Conservation (phyloP, 169 alveolate genomes). For the Eimeria acervulina region DNA sequence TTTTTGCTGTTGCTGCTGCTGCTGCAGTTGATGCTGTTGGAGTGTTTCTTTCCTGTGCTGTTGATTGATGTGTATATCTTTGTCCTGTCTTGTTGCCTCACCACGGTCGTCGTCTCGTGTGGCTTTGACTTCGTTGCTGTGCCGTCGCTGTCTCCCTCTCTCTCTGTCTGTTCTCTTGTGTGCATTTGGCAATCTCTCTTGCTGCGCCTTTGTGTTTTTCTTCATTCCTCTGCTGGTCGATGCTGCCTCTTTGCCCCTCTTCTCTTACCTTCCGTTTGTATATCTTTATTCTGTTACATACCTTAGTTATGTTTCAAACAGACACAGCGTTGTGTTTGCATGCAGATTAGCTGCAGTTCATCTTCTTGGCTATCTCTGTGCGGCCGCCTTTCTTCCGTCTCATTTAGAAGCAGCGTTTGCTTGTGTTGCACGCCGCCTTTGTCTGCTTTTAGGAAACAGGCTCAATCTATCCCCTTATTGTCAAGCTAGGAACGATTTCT, state of each 20-base stretch:
- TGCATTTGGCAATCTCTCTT: not conserved
- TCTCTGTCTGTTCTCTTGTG: not conserved
- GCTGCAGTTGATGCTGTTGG: not conserved
- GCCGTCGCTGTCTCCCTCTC: not conserved
- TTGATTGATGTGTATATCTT: not conserved
- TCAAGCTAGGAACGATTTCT: slow-evolving; percentile 96
- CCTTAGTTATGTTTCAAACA: not conserved
- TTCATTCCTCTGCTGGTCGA: not conserved
- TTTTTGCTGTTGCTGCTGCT: not conserved
- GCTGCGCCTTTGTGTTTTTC: not conserved
- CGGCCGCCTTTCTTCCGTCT: not conserved
- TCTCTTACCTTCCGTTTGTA: too few relatives aligned
- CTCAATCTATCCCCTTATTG: slow-evolving; percentile 93
- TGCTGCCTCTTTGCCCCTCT: not conserved
- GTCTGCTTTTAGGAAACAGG: slow-evolving; percentile 88
- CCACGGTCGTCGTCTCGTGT: not conserved
- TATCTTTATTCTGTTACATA: not conserved
- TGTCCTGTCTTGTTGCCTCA: not conserved
- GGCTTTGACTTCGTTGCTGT: not conserved
- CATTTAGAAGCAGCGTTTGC: not conserved
- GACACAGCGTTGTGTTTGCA: not conserved
- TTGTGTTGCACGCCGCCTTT: not conserved
- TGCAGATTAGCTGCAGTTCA: not conserved
- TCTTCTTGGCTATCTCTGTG: not conserved
- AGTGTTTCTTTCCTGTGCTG: not conserved